These are phyloP conservation scores for Cryptococcus depauperatus DNA, from an alignment of 1,284 basidiomycete species.

Conservation along the genomic window DNA sequence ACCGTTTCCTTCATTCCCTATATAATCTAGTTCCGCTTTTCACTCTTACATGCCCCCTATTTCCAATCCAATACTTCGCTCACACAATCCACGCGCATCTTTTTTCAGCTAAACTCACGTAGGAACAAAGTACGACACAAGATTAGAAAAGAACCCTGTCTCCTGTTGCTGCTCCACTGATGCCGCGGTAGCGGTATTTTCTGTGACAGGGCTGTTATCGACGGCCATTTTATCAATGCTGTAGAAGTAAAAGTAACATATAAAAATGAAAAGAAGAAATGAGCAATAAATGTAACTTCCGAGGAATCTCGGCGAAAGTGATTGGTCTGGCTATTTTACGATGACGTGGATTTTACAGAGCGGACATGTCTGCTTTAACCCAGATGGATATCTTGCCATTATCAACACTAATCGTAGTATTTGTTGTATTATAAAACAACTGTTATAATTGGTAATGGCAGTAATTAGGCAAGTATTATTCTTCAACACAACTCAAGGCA, in stretches of 20 bases:
- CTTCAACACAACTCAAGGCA: not conserved
- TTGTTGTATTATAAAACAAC: too few relatives aligned
- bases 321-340: not conserved
- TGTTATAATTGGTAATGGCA: too few relatives aligned
- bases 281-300: not conserved
- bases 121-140: slow-evolving; percentile 2
- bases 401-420: too few relatives aligned
- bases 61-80: not conserved
- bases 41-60: not conserved
- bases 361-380: too few relatives aligned
- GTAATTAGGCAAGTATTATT: not conserved
- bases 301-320: slow-evolving; percentile 1
- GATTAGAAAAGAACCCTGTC: slow-evolving; percentile 16
- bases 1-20: not conserved
- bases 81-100: too few relatives aligned
- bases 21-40: too few relatives aligned
- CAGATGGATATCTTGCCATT: too few relatives aligned
- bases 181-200: slow-evolving; percentile 4
- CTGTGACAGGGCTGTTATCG: slow-evolving; percentile 3
- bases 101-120: slow-evolving; percentile 1
- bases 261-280: not conserved
- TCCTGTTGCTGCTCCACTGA: slow-evolving; percentile 9
- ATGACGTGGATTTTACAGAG: not conserved
- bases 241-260: not conserved
- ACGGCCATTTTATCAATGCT: slow-evolving; percentile 10